Conservation (phyloP, 2,329 filamentous ascomycete species). For the Ophidiomyces ophidiicola region DNA sequence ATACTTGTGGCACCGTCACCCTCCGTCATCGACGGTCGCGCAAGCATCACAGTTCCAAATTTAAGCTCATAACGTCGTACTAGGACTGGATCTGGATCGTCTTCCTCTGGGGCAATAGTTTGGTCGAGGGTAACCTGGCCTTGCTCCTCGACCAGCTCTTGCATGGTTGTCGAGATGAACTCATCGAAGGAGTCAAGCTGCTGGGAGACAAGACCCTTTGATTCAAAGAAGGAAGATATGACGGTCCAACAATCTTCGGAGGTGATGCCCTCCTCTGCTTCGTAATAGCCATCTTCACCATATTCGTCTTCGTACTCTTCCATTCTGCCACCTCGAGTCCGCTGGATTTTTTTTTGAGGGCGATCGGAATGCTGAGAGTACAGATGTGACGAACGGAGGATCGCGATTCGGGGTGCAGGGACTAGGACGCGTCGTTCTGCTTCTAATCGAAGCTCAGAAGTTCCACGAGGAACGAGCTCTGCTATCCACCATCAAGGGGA, state of each 20-base stretch:
- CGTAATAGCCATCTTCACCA: constrained; percentile 56
- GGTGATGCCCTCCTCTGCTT: constrained; percentile 64
- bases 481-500: constrained; percentile 3
- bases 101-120: constrained; percentile 62
- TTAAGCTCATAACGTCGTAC: constrained; percentile 90
- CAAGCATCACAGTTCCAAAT: constrained; percentile 80
- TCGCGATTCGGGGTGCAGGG: too few relatives aligned
- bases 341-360: too few relatives aligned
- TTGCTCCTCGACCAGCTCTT: constrained; percentile 87
- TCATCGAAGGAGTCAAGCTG: constrained; percentile 98
- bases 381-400: too few relatives aligned
- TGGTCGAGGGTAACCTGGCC: constrained; percentile 87
- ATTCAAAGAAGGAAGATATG: constrained; percentile 92
- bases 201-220: constrained; percentile 90
- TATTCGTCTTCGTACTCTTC: constrained; percentile 51
- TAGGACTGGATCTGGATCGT: constrained; percentile 63
- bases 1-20: constrained; percentile 78
- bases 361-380: too few relatives aligned
- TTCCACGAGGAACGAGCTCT: constrained; percentile 4
- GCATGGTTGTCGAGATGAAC: constrained; percentile 86
- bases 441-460: constrained; percentile 4
- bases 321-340: too few relatives aligned
- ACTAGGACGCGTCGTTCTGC: neutral
- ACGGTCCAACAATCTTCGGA: constrained; percentile 98
- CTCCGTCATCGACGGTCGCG: constrained; percentile 81